phyloP scores from a whole-genome alignment of 1,284 basidiomycete species.

The Sphaerobolus stellatus region DNA sequence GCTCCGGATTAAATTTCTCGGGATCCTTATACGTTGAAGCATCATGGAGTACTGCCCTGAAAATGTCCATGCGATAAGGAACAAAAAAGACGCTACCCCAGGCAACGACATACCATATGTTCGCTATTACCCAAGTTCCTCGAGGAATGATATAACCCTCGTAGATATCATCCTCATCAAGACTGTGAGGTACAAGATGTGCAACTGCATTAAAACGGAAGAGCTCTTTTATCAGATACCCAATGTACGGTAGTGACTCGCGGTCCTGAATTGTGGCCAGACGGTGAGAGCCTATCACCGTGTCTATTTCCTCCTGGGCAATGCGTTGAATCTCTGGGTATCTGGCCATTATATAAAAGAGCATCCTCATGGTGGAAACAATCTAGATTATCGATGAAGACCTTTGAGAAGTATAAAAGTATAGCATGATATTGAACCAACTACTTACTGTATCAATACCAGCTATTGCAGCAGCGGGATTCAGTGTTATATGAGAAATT shows the following conservation, averaged over 20 bases:
- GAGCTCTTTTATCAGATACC: conserved; percentile 17
- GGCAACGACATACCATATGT: conserved; percentile 39
- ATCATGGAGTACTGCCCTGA: conserved; percentile 48
- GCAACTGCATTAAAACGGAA: neutral
- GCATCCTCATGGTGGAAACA: conserved; percentile 1
- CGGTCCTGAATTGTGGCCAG: conserved; percentile 16
- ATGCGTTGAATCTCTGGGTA: conserved; percentile 12
- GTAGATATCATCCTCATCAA: conserved; percentile 43
- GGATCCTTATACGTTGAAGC: conserved; percentile 41
- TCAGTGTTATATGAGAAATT: neutral
- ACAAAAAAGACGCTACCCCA: neutral
- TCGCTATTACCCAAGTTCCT: conserved; percentile 44
- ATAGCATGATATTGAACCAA: neutral
- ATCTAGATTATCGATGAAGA: too few relatives aligned
- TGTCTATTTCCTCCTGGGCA: conserved; percentile 18
- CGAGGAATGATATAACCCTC: conserved; percentile 42
- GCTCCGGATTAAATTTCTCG: conserved; percentile 41
- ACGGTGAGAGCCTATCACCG: conserved; percentile 16
- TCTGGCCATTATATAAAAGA: conserved; percentile 10
- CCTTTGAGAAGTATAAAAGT: too few relatives aligned
- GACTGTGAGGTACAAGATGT: conserved; percentile 38
- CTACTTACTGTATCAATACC: neutral
- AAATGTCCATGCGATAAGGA: conserved; percentile 1
- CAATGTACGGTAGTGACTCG: conserved; percentile 16
- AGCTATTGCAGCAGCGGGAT: neutral